Percentiles rank a stretch among this genome's conserved stretches.
phyloP scores from a whole-genome alignment of 164 flowering plant species.

The Piper longum region DNA sequence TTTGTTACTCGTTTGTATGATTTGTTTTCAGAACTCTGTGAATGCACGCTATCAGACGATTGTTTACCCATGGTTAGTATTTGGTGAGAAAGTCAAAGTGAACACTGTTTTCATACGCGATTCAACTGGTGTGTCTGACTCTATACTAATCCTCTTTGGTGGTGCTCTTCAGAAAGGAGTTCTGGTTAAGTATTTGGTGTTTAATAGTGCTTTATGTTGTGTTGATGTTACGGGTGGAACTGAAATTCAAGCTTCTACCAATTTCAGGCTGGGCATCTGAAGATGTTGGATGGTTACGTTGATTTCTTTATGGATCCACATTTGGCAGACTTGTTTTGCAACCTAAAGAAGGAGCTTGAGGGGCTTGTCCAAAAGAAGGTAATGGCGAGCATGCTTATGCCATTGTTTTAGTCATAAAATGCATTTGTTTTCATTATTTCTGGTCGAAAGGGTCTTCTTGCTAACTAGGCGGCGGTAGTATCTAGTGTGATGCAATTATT shows the following conservation, averaged over 20 bases:
- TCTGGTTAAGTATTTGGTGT: constrained; percentile 29
- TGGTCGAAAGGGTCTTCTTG: no score
- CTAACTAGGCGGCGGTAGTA: no score
- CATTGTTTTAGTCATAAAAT: no score
- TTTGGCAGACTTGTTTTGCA: constrained; percentile 67
- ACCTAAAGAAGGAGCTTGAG: constrained; percentile 72
- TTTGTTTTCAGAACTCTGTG: constrained; percentile 71
- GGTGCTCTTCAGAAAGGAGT: constrained; percentile 54
- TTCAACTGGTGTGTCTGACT: constrained; percentile 94
- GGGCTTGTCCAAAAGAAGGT: constrained; percentile 74
- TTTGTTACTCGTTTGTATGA: not conserved
- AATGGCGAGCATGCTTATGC: not conserved
- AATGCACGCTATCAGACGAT: constrained; percentile 93
- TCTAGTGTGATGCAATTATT: no score
- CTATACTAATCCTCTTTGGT: constrained; percentile 85
- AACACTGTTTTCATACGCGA: constrained; percentile 88
- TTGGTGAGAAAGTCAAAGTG: constrained; percentile 94
- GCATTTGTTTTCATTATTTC: no score
- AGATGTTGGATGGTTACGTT: constrained; percentile 79
- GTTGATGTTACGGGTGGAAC: not conserved
- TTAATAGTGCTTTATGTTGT: constrained; percentile 1
- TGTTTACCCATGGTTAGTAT: constrained; percentile 90
- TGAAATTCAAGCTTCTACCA: not conserved
- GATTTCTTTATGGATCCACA: constrained; percentile 92
- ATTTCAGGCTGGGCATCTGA: constrained; percentile 76